These are phyloP conservation scores for Logfia minima DNA, from an alignment of 129 eudicot species.

Conservation along the genomic window DNA sequence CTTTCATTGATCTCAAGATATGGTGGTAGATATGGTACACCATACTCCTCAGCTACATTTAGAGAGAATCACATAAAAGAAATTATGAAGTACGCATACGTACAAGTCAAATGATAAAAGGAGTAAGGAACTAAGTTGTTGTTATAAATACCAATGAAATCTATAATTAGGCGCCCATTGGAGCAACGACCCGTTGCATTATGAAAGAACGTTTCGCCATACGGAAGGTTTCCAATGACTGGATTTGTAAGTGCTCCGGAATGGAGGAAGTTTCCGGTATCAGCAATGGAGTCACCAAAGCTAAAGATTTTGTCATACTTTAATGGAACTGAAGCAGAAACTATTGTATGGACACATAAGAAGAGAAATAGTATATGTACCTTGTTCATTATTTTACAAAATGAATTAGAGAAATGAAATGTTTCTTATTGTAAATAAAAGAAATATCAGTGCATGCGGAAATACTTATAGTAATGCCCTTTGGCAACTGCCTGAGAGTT, in stretches of 20 bases:
- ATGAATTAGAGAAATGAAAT: neutral
- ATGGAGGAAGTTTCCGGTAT: constrained; percentile 68
- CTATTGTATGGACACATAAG: constrained; percentile 22
- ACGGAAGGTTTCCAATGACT: constrained; percentile 61
- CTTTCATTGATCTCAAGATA: constrained; percentile 44
- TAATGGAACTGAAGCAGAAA: constrained; percentile 29
- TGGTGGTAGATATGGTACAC: constrained; percentile 63
- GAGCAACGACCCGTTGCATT: constrained; percentile 84
- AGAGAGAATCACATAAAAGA: no score
- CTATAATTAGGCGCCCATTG: constrained; percentile 69
- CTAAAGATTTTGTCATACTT: constrained; percentile 62
- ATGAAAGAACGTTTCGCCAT: constrained; percentile 61
- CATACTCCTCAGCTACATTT: constrained; percentile 57
- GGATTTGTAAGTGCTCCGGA: constrained; percentile 61
- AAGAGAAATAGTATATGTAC: constrained; percentile 29
- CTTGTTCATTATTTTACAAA: constrained; percentile 26
- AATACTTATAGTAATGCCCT: constrained; percentile 3
- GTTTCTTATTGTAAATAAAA: neutral
- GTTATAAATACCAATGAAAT: constrained; percentile 58
- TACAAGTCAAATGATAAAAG: neutral
- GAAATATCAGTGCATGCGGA: constrained; percentile 16
- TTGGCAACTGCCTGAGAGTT: constrained; percentile 13
- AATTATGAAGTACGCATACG: neutral
- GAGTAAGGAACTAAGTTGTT: neutral
- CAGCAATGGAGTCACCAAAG: constrained; percentile 84